Percentiles rank a stretch among this genome's conserved stretches.
These are phyloP conservation scores for Aspergillus sp. DNA, from an alignment of 2,329 filamentous ascomycete species.

Conservation along the genomic window DNA sequence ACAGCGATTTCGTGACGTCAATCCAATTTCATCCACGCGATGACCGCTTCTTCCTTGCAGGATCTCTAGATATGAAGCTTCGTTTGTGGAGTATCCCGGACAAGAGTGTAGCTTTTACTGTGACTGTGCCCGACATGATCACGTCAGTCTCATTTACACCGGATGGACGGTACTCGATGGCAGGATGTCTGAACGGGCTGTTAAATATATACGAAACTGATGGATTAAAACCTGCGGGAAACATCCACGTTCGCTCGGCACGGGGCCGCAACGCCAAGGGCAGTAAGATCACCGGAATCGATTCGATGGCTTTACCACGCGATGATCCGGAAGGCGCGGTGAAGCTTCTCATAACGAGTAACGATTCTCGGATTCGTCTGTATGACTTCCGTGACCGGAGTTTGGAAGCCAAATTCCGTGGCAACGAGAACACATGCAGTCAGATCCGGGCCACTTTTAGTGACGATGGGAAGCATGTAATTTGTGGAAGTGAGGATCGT, in stretches of 20 bases:
- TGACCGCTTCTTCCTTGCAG: constrained; percentile 94
- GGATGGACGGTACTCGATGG: constrained; percentile 85
- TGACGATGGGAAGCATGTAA: constrained; percentile 80
- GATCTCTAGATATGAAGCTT: constrained; percentile 83
- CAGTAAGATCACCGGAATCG: constrained; percentile 95
- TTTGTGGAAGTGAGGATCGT: constrained; percentile 89
- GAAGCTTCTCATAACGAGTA: constrained; percentile 88
- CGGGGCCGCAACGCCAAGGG: constrained; percentile 92
- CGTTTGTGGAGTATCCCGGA: constrained; percentile 97
- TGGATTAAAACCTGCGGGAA: constrained; percentile 76
- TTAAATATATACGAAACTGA: constrained; percentile 94
- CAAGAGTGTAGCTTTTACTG: constrained; percentile 83
- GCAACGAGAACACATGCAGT: constrained; percentile 83
- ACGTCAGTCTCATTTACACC: constrained; percentile 93
- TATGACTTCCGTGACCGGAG: constrained; percentile 85
- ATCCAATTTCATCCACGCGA: constrained; percentile 93
- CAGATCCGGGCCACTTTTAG: constrained; percentile 90
- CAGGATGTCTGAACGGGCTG: constrained; percentile 79
- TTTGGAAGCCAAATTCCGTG: constrained; percentile 85
- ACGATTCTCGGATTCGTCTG: constrained; percentile 86
- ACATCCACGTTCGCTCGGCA: constrained; percentile 90
- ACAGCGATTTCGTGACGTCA: constrained; percentile 91
- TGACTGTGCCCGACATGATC: constrained; percentile 78
- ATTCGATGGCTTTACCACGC: constrained; percentile 65
- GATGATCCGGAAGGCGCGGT: constrained; percentile 63